Conservation (phyloP, 2,329 filamentous ascomycete genomes). For the Aureobasidium namibiae region DNA sequence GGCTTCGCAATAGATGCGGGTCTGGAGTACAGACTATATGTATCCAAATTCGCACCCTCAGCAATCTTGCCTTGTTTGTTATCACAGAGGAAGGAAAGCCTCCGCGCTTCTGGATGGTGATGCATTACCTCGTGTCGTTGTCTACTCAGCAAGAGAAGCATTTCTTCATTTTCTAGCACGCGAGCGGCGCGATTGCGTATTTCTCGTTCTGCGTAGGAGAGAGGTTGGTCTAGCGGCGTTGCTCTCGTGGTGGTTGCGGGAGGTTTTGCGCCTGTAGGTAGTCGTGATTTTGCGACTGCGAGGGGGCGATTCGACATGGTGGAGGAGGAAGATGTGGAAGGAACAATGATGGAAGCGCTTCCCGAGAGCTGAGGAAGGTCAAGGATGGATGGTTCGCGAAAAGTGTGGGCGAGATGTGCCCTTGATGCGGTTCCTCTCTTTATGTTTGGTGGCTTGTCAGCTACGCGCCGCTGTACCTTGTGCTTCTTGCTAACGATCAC, state of each 20-base stretch:
- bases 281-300: background rate
- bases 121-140: background rate
- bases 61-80: no score
- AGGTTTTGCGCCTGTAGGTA: no score
- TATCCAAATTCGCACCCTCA: no score
- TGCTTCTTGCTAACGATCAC: background rate
- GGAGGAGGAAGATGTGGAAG: no score
- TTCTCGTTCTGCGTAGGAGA: conserved; percentile 2
- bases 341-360: no score
- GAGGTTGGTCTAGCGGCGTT: background rate
- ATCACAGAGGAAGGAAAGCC: background rate
- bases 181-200: background rate
- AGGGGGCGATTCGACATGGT: background rate
- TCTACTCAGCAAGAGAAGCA: background rate
- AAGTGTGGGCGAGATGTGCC: background rate
- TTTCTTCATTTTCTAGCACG: background rate
- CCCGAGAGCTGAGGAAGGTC: no score
- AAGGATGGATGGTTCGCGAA: background rate
- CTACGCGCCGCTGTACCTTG: background rate
- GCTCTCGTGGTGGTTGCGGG: no score
- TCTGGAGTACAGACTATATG: conserved; percentile 3
- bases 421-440: background rate
- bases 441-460: background rate
- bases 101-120: background rate
- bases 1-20: background rate